Evolutionary conservation across 2,329 filamentous ascomycete species (phyloP).

Genomic region (Penicillium nordicum): DNA sequence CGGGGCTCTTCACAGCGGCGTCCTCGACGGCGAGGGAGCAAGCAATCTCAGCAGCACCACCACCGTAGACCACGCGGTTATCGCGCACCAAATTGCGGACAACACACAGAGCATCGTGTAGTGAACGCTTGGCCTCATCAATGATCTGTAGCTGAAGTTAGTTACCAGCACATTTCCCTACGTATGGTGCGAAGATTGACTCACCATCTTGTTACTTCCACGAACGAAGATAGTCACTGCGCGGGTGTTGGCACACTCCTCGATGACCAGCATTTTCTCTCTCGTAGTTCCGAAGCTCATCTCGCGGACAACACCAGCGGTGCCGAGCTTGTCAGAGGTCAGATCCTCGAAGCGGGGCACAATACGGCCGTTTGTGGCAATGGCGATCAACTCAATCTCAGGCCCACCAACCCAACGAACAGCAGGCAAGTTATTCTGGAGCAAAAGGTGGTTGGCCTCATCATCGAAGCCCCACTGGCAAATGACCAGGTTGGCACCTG

Average conservation of each 20-base stretch:
- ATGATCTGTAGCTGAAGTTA: slow-evolving; percentile 67
- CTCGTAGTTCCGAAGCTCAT: slow-evolving; percentile 96
- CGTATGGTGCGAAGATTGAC: slow-evolving; percentile 26
- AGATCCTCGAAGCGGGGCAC: slow-evolving; percentile 96
- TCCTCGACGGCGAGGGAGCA: slow-evolving; percentile 96
- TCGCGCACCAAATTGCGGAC: slow-evolving; percentile 94
- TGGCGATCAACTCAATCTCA: slow-evolving; percentile 97
- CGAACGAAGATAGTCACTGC: slow-evolving; percentile 95
- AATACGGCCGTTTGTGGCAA: slow-evolving; percentile 96
- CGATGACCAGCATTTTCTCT: slow-evolving; percentile 99
- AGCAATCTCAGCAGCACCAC: slow-evolving; percentile 93
- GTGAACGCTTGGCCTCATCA: slow-evolving; percentile 94
- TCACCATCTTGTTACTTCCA: slow-evolving; percentile 98
- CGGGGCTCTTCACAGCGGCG: slow-evolving; percentile 87
- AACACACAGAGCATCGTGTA: slow-evolving; percentile 96
- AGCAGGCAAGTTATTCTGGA: slow-evolving; percentile 93
- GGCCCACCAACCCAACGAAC: slow-evolving; percentile 97
- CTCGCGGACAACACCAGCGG: slow-evolving; percentile 83
- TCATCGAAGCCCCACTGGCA: slow-evolving; percentile 99
- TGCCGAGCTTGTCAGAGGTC: slow-evolving; percentile 83
- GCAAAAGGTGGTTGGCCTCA: slow-evolving; percentile 93
- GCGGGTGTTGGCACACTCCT: slow-evolving; percentile 96
- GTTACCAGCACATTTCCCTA: background rate
- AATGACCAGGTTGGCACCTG: slow-evolving; percentile 93
- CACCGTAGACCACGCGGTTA: slow-evolving; percentile 96